Base-by-base conservation (phyloP, 116 monocot species). In the Thalassia testudinum region DNA sequence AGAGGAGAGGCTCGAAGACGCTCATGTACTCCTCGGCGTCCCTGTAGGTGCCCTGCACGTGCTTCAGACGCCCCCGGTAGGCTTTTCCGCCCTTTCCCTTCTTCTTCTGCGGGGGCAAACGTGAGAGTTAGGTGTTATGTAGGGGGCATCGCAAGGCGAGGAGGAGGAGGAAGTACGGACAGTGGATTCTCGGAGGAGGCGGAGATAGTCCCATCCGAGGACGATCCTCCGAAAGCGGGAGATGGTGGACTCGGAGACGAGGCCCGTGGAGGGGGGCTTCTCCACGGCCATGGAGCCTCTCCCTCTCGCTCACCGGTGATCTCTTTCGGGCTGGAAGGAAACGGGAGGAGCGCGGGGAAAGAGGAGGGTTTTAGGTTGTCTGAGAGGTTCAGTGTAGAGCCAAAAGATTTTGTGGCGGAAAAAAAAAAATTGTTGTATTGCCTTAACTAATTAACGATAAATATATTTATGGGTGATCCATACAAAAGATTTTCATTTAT, bases 171-270 rank as follows among this genome's bases (percentile, higher is more conserved):
- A 44, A 15, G 3, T 16, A 23, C 45, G 26, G 65, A 95, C 95
- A 5, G 59, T 56, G 52, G 90, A 90, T 62, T 99, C 88, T 27
- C 70, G 50, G 47, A 75, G 61, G 52, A 99, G 82, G 56, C 69
- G 79, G 45, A 86, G 38, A 66, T 90, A 99, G 37, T 99, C 90
- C 99, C 99, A 99, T 50, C 80, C 66, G 47, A 99, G 99, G 34
- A 99, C 75, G 62, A 86, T 65, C 63, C 42, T 74, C 1, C 73
- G 67, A 69, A 99, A 99, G 5, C 90, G 86, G 57, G 68, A 61
- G 50, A 86, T 45, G 50, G 30, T 15, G 18, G 60, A 48, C 5
- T 56, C 62, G 7, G 29, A 29, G 12, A 17, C 14, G 16, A 22
- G 37, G 3, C 26, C 56, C 15, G 56, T 12, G n/a, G 29, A 34